phyloP scores from a whole-genome alignment of 306 rosid species.

The Dryas octopetala region DNA sequence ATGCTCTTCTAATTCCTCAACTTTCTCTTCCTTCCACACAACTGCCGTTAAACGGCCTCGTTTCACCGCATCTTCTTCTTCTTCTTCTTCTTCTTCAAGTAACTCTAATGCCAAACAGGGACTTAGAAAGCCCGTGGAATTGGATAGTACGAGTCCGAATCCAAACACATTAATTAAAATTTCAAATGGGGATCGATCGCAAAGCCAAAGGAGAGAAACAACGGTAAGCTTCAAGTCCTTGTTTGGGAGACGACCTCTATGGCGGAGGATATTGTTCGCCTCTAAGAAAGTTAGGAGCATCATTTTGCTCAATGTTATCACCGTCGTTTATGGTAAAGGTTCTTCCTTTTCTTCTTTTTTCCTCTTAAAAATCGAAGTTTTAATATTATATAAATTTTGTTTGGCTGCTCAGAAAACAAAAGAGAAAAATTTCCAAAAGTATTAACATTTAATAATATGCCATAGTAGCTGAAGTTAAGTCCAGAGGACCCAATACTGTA shows the following conservation, averaged over 20 bases:
- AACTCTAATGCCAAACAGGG: constrained; percentile 23
- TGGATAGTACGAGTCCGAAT: constrained; percentile 22
- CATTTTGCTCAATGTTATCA: constrained; percentile 56
- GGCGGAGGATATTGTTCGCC: constrained; percentile 52
- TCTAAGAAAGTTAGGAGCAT: constrained; percentile 66
- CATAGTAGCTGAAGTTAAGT: background rate
- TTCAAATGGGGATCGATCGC: background rate
- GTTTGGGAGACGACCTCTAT: constrained; percentile 39
- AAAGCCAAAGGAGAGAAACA: background rate
- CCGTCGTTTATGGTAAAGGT: constrained; percentile 55
- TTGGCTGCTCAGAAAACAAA: background rate
- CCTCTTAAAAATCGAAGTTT: background rate
- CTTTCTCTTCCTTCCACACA: constrained; percentile 11
- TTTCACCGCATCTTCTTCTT: constrained; percentile 22
- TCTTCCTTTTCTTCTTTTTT: background rate
- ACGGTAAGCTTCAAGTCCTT: constrained; percentile 32
- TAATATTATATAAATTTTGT: background rate
- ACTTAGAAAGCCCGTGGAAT: constrained; percentile 8
- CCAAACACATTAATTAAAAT: background rate
- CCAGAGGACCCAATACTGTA: background rate
- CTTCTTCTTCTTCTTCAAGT: constrained; percentile 14
- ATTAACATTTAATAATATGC: background rate
- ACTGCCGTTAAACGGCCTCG: constrained; percentile 31
- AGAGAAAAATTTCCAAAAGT: background rate
- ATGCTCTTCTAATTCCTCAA: constrained; percentile 13